Evolutionary conservation across 495 filamentous ascomycete species (phyloP).

Genomic region (Symbiotaphrina buchneri): DNA sequence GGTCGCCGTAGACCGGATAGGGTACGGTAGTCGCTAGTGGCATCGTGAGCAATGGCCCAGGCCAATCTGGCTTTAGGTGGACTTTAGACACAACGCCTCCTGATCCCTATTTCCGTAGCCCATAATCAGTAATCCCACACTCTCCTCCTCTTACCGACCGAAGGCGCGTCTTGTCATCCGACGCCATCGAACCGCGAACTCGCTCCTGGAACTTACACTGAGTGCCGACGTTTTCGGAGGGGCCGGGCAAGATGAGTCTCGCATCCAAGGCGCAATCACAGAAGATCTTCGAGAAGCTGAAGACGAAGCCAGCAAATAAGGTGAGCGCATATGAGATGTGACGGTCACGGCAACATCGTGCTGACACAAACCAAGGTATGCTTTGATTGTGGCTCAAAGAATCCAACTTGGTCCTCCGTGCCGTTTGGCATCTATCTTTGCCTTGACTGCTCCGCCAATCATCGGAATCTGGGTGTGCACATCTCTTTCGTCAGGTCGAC

Average conservation of each 20-base stretch:
- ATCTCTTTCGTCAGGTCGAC: constrained; percentile 97
- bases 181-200: too few species aligned
- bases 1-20: too few species aligned
- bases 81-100: too few species aligned
- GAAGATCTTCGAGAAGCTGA: constrained; percentile 95
- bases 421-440: constrained; percentile 96
- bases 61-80: too few species aligned
- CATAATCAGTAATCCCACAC: too few species aligned
- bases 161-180: too few species aligned
- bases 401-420: constrained; percentile 95
- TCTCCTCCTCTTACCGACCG: too few species aligned
- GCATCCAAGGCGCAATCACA: constrained; percentile 89
- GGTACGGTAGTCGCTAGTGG: too few species aligned
- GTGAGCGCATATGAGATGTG: constrained; percentile 23
- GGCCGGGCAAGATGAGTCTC: constrained; percentile 43
- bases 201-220: too few species aligned
- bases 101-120: too few species aligned
- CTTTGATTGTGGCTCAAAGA: constrained; percentile 92
- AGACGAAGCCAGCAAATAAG: constrained; percentile 83
- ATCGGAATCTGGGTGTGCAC: constrained; percentile 79
- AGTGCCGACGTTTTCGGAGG: too few species aligned
- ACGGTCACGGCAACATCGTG: constrained; percentile 2
- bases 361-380: constrained; percentile 42
- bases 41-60: too few species aligned
- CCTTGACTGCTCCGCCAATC: constrained; percentile 84